Evolutionary conservation across 1,139 yeast species (phyloP).

Genomic region (Dujonia santamariae): DNA sequence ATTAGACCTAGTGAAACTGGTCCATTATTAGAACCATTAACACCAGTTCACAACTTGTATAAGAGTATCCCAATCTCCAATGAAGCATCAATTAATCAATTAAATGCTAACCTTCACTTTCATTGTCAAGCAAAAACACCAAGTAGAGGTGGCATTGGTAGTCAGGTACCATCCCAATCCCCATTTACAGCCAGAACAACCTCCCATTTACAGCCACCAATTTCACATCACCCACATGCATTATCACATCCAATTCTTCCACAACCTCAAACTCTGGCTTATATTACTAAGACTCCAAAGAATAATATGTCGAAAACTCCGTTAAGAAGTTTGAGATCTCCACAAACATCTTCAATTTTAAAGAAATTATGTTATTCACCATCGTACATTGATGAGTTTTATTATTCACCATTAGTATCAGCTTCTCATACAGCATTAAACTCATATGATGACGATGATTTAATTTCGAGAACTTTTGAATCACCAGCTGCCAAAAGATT

Average conservation of each 20-base stretch:
- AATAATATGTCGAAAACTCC: constrained; percentile 39
- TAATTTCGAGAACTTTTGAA: constrained; percentile 44
- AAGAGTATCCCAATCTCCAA: constrained; percentile 4
- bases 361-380: constrained; percentile 63
- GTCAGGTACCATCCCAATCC: constrained; percentile 2
- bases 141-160: no score
- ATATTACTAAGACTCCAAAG: constrained; percentile 26
- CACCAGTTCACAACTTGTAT: constrained; percentile 37
- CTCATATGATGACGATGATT: constrained; percentile 56
- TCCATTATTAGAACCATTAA: constrained; percentile 57
- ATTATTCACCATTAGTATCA: constrained; percentile 52
- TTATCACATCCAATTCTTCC: constrained; percentile 9
- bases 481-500: constrained; percentile 21
- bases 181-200: constrained; percentile 1
- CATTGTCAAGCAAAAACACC: constrained; percentile 8
- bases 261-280: constrained; percentile 8
- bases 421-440: constrained; percentile 28
- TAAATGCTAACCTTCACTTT: constrained; percentile 7
- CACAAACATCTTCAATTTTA: constrained; percentile 41
- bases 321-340: constrained; percentile 36
- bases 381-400: constrained; percentile 63
- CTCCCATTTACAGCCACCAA: constrained; percentile 1
- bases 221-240: constrained; percentile 6
- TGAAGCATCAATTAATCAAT: constrained; percentile 9
- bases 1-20: constrained; percentile 56